Conservation (phyloP, 2,329 filamentous ascomycete species). For the Teratosphaeria epicoccoides region DNA sequence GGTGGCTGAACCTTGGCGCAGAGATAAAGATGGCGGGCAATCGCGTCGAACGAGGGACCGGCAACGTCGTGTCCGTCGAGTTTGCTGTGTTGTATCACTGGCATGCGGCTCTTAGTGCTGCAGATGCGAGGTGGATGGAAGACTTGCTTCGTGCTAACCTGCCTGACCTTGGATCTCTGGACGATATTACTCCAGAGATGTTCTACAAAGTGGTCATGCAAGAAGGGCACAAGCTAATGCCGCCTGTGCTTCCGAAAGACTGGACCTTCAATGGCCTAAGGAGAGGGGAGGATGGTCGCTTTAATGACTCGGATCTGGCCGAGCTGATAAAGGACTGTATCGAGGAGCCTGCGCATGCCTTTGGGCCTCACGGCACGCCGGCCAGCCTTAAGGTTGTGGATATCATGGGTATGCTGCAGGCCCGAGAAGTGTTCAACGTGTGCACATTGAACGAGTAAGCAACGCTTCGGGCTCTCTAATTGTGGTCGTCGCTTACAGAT, state of each 20-base stretch:
- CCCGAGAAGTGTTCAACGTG: constrained; percentile 38
- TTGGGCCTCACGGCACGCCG: constrained; percentile 41
- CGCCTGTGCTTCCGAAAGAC: constrained; percentile 15
- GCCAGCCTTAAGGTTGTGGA: constrained; percentile 38
- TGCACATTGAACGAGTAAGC: constrained; percentile 43
- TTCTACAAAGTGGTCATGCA: constrained; percentile 34
- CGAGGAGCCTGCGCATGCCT: constrained; percentile 40
- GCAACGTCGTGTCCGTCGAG: constrained; percentile 37
- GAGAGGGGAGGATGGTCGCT: constrained; percentile 32
- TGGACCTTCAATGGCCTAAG: constrained; percentile 36
- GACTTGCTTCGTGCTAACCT: constrained; percentile 25
- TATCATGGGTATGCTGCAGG: constrained; percentile 39
- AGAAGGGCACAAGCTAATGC: constrained; percentile 28
- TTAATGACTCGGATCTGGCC: constrained; percentile 35
- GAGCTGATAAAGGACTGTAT: constrained; percentile 37
- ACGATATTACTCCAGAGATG: constrained; percentile 33
- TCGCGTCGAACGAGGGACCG: constrained; percentile 33
- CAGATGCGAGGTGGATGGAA: constrained; percentile 39
- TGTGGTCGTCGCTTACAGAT: not conserved
- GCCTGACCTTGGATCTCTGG: constrained; percentile 32
- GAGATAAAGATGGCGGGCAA: constrained; percentile 34
- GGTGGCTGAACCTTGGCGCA: constrained; percentile 36
- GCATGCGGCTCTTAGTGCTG: constrained; percentile 36
- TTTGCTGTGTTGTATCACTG: constrained; percentile 40
- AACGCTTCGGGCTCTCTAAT: not conserved